Evolutionary conservation across 495 filamentous ascomycete genomes (phyloP), one percentile per base, ranked within the genome.

Genomic region (Podospora anserina): DNA sequence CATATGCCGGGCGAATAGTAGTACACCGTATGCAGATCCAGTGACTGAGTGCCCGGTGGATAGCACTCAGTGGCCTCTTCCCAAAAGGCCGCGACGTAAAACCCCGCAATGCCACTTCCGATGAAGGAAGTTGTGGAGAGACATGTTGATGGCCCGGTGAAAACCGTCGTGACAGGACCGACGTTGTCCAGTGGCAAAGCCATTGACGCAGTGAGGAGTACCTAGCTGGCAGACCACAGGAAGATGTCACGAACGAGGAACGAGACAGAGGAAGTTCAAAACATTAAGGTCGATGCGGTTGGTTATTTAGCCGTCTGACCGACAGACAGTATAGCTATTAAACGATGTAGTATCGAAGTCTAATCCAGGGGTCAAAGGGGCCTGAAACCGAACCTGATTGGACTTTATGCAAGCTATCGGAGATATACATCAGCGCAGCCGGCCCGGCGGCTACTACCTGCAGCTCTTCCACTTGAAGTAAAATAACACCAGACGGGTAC

Each of bases 71-170:
- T 60, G 19, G 34, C 57, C 18, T 67, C 65, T 2, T 2, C 4
- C 65, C 65, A 67, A 27, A 67, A 67, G 23, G 65, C 65, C 16
- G 65, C 65, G 56, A 67, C 65, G 20, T 61, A 67, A 34, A 67
- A 67, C 19, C 57, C 65, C n/a, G 56, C 65, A 23, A 61, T 54
- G 26, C 63, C 63, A 59, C 54, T 61, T 11, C 65, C 65, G 34
- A 67, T 53, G 28, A 16, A 67, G n/a, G 65, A 23, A 6, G 65
- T 67, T 2, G 65, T 67, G 0, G 57, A 61, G 20, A 67, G 32
- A 49, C 65, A 67, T 15, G 65, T 67, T 34, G 65, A 39, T n/a
- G 65, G 65, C 57, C 65, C 65, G 56, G 65, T 61, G 26, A 67
- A 67, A 34, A 61, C 32, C 2, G 65, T 61, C 5, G 65, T 67